Base-by-base conservation (phyloP, 139 green algal species). In the Klebsormidium nitens region DNA sequence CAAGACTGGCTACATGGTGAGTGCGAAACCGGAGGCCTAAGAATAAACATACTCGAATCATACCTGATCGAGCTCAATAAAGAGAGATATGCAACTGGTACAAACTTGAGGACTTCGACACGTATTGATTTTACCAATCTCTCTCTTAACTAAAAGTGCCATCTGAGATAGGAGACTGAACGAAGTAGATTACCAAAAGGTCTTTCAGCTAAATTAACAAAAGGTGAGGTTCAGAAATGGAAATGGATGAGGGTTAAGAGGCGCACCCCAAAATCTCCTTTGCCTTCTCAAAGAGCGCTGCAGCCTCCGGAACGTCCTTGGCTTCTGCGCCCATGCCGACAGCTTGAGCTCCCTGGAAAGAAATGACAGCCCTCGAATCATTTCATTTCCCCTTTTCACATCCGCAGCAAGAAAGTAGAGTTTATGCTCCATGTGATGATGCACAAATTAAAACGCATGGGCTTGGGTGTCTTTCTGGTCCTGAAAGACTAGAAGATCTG, bases 251-350 rank as follows among this genome's bases (percentile, higher is more conserved):
- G 14, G 14, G 42, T 50, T 14, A 50, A 14, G 42, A 29, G 14
- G 32, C 39, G 23, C 36, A 77, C 70, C 92, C 93, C 37, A 99
- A 81, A 42, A 98, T 95, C 32, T 96, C 92, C 0, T 84, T 89
- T 0, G 94, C 94, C 52, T 88, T 87, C 46, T 95, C 87, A 79
- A 99, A 99, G 34, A 98, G 78, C 56, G 85, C 82, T 78, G 91
- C 94, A 59, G 94, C 94, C 31, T 85, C 86, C 4, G 92, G 87
- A 2, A 92, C 84, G 47, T 88, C 79, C 2, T 84, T 86, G 14
- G 96, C 81, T 59, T 93, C 90, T 79, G 70, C 71, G 31, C 58
- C 76, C 86, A 91, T 91, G 38, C 86, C 86, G 39, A 91, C 86
- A 29, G 64, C 71, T 76, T 90, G 85, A 26, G 78, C 78, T 31